phyloP scores from a whole-genome alignment of 2,329 filamentous ascomycete species.

The Diaporthe vaccinii region DNA sequence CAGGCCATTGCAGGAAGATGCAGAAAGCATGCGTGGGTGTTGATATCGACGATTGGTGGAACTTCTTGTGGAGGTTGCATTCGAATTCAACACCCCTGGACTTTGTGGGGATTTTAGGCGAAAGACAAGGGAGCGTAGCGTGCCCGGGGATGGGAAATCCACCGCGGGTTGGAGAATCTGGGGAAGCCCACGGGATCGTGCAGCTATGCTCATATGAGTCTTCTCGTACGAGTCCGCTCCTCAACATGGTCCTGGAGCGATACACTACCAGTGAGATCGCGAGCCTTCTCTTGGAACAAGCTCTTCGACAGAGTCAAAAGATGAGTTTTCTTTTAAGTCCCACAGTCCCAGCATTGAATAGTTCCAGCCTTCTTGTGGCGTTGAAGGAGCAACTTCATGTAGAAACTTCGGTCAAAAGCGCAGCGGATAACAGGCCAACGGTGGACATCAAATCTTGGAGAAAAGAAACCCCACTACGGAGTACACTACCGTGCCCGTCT shows the following conservation, averaged over 20 bases:
- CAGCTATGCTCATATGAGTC: slow-evolving; percentile 14
- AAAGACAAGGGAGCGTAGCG: background rate
- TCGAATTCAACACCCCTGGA: slow-evolving; percentile 7
- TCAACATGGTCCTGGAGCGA: background rate
- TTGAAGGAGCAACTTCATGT: background rate
- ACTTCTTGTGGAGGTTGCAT: slow-evolving; percentile 27
- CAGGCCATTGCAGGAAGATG: slow-evolving; percentile 4
- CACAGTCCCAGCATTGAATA: background rate
- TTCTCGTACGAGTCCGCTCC: background rate
- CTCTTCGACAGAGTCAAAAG: background rate
- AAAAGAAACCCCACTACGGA: slow-evolving; percentile 22
- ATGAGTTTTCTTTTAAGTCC: too few species aligned
- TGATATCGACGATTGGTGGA: slow-evolving; percentile 39
- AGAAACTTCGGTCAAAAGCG: background rate
- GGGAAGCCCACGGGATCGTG: slow-evolving; percentile 30
- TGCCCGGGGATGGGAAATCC: background rate
- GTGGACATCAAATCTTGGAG: slow-evolving; percentile 12
- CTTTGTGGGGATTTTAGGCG: slow-evolving; percentile 31
- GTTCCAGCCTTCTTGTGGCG: too few species aligned
- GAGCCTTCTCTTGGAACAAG: background rate
- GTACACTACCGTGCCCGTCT: background rate
- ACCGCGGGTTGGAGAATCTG: slow-evolving; percentile 36
- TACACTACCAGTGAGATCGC: background rate
- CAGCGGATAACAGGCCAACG: background rate
- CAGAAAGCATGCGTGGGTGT: background rate